Base-by-base conservation (phyloP, 805 yeast genomes). In the Hanseniaspora occidentalis region DNA sequence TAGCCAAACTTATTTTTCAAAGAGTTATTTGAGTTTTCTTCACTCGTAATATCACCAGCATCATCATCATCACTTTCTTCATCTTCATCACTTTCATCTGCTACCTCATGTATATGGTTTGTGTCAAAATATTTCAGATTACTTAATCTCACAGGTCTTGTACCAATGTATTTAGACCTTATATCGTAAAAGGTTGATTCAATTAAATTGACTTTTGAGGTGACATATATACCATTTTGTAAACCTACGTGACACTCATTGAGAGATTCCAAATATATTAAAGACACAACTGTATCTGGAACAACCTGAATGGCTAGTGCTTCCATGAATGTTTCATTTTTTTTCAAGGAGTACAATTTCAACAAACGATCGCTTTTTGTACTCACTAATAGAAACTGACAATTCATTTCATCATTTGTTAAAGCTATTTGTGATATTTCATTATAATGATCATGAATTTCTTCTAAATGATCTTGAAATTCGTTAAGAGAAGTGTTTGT, bases 181-280 rank as follows among this genome's bases (percentile, higher is more conserved):
- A 85, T 73, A 47, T 80, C 79, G 1, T 71, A 62, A 11, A 80
- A 54, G 17, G 74, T 67, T 3, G 95, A 96, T 3, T 79, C 65
- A 4, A 61, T 50, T 0, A 55, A 51, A 51, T 82, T 84, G 29
- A 86, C 49, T 5, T 63, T 59, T 0, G 84, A 71, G 14, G 79
- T 64, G 2, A 78, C 77, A 59, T 80, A 84, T 1, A 88, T 74
- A 17, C 97, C 97, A 56, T 77, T 84, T n/a, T 62, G 70, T 66
- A 86, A 67, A 1, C 96, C 96, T 38, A 85, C 70, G 57, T 86
- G 94, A 38, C 16, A 42, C 36, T 16, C 47, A 39, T 49, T 43
- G 40, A 19, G 40, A 13, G 46, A 41, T 7, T 41, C 27, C 7
- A 50, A 45, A 6, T 57, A 44, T 43, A 60, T 49, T 14, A 71